Conservation (phyloP, 305 asterid genomes). For the Withania somnifera region DNA sequence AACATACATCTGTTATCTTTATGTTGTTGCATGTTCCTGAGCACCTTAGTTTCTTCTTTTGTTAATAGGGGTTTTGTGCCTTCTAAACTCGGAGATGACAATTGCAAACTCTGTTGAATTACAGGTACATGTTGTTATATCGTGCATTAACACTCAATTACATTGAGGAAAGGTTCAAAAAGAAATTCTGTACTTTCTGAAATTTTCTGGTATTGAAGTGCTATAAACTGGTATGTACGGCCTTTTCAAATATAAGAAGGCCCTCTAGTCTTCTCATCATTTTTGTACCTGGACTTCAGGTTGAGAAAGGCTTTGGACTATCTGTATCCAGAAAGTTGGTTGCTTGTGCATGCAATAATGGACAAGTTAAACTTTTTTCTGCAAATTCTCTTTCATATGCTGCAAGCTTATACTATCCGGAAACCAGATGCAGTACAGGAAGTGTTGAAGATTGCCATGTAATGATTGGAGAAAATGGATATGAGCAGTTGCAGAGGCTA, state of each 20-base stretch:
- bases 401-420: slow-evolving; percentile 37
- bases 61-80: slow-evolving; percentile 42
- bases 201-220: background rate
- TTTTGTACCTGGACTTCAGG: slow-evolving; percentile 27
- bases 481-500: slow-evolving; percentile 16
- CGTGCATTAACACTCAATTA: background rate
- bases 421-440: slow-evolving; percentile 27
- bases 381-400: slow-evolving; percentile 34
- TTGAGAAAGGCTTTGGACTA: slow-evolving; percentile 46
- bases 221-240: background rate
- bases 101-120: slow-evolving; percentile 38
- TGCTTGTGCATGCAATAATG: slow-evolving; percentile 66
- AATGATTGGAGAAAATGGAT: slow-evolving; percentile 14
- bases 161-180: background rate
- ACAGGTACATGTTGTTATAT: slow-evolving; percentile 27
- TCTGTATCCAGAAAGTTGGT: slow-evolving; percentile 44
- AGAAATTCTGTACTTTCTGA: background rate
- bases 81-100: slow-evolving; percentile 32
- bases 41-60: background rate
- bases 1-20: background rate
- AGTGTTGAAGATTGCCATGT: slow-evolving; percentile 18
- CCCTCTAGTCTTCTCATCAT: background rate
- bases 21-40: background rate
- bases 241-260: background rate
- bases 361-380: slow-evolving; percentile 40